These are phyloP conservation scores for Beauveria bassiana DNA, from an alignment of 2,329 filamentous ascomycete species.

Conservation along the genomic window DNA sequence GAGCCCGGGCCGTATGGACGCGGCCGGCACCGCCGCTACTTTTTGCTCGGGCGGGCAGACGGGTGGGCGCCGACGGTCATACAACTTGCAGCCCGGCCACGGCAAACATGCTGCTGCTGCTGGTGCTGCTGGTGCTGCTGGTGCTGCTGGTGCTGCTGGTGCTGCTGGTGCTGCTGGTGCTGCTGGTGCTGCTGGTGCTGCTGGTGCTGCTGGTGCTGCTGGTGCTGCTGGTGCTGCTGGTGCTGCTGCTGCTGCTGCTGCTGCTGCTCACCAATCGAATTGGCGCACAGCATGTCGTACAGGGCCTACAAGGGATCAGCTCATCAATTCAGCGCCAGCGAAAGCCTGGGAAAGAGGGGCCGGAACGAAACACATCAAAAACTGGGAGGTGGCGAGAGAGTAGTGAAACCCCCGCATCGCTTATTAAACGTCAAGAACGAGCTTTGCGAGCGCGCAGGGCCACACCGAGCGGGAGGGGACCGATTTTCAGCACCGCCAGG, in stretches of 20 bases:
- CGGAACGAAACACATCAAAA: neutral
- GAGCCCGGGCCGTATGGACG: neutral
- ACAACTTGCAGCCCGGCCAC: neutral
- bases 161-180: no score
- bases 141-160: no score
- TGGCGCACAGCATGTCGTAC: no score
- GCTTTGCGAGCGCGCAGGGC: neutral
- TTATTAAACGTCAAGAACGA: neutral
- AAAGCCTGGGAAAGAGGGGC: neutral
- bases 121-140: no score
- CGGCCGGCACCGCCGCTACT: neutral
- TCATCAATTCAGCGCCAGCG: no score
- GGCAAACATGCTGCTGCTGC: neutral
- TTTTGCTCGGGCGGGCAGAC: neutral
- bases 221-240: no score
- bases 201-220: no score
- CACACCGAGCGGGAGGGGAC: neutral
- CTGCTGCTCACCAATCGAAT: no score
- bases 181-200: no score
- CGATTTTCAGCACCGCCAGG: neutral
- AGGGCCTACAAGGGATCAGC: no score
- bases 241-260: no score
- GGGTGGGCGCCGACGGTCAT: neutral
- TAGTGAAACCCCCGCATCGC: neutral
- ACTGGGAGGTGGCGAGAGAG: neutral